Conservation (phyloP, 2,329 filamentous ascomycete species). For the Sphaerostilbella broomeana region DNA sequence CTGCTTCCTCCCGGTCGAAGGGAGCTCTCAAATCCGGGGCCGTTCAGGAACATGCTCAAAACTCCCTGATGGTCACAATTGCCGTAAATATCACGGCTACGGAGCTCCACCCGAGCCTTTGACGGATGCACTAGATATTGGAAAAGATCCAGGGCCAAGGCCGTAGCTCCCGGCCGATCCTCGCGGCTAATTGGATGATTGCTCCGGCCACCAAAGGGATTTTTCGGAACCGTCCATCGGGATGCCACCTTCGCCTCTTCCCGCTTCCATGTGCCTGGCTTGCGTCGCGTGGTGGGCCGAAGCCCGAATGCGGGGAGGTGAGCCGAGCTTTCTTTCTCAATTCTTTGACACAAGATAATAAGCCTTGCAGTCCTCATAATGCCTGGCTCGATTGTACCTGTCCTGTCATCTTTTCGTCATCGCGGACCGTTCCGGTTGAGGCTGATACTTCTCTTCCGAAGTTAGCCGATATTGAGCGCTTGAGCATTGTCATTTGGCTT, state of each 20-base stretch:
- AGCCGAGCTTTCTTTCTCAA: conserved; percentile 3
- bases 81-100: conserved; percentile 10
- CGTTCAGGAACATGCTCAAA: conserved; percentile 1
- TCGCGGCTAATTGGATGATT: conserved; percentile 16
- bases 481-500: no score
- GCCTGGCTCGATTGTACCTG: no score
- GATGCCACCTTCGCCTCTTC: conserved; percentile 7
- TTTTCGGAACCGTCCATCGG: conserved; percentile 19
- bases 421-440: no score
- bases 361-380: no score
- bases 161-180: conserved; percentile 10
- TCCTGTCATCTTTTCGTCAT: no score
- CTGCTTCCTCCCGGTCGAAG: background rate
- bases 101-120: conserved; percentile 22
- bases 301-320: conserved; percentile 11
- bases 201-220: conserved; percentile 19
- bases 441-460: conserved; percentile 5
- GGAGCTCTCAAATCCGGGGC: no score
- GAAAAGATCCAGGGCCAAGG: conserved; percentile 14
- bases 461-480: no score
- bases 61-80: no score
- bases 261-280: conserved; percentile 9
- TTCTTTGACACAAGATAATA: conserved; percentile 2
- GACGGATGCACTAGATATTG: conserved; percentile 15
- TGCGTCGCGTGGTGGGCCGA: conserved; percentile 5